A percentile compares a stretch with the other conserved stretches of the same genome.
These are phyloP conservation scores for Paramecium sonneborni DNA, from an alignment of 73 alveolate genomes.

Conservation along the genomic window DNA sequence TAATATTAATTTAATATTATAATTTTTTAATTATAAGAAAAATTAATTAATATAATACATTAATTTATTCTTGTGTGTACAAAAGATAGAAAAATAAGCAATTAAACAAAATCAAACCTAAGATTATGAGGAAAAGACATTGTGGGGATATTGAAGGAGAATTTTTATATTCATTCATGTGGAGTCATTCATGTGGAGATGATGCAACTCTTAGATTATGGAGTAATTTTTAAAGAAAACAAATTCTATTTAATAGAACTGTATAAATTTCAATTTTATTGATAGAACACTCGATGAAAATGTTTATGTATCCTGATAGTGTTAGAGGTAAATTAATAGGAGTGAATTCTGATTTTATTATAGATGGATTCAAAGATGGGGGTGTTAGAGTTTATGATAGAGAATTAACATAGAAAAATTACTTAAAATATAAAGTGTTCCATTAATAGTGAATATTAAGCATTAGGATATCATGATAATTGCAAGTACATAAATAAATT, in stretches of 20 bases:
- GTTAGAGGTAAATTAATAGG: slow-evolving; percentile 81
- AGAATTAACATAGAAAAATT: not conserved
- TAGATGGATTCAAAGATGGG: slow-evolving; percentile 95
- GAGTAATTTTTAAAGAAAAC: slow-evolving; percentile 50
- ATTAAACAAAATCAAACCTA: not conserved
- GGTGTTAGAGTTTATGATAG: slow-evolving; percentile 83
- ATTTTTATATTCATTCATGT: no score
- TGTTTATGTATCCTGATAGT: slow-evolving; percentile 34
- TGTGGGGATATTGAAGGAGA: slow-evolving; percentile 79
- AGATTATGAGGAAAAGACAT: slow-evolving; percentile 60
- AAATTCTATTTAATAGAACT: slow-evolving; percentile 55
- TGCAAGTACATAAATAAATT: slow-evolving; percentile 79
- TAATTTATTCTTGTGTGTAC: no score
- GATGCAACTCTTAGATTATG: slow-evolving; percentile 82
- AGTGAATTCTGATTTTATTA: slow-evolving; percentile 86
- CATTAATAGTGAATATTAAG: not conserved
- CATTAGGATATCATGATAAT: slow-evolving; percentile 5
- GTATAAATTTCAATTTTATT: slow-evolving; percentile 46
- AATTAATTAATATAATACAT: no score
- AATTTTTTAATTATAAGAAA: no score
- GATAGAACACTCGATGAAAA: slow-evolving; percentile 3
- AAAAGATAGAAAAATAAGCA: not conserved
- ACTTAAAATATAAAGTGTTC: not conserved
- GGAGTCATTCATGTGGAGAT: slow-evolving; percentile 75
- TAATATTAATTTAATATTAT: no score